phyloP scores from a whole-genome alignment of 768 basidiomycete species.

The Pholiota conissans region DNA sequence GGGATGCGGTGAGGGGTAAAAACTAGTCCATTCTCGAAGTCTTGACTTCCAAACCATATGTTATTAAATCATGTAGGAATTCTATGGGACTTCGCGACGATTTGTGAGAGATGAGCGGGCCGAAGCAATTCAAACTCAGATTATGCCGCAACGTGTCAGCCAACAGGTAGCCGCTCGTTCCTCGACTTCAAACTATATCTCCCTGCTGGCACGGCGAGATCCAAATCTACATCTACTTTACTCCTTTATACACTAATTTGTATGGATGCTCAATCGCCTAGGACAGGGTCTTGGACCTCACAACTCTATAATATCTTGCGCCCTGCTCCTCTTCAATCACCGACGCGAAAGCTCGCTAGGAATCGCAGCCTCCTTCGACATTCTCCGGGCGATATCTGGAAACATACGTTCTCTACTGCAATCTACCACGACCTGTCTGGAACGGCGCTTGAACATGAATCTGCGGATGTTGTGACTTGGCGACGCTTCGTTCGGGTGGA shows the following conservation, averaged over 20 bases:
- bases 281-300: constrained; percentile 16
- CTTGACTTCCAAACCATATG: no score
- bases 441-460: neutral
- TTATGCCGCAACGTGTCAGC: neutral
- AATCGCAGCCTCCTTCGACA: constrained; percentile 15
- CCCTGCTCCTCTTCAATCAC: constrained; percentile 11
- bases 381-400: constrained; percentile 23
- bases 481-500: constrained; percentile 28
- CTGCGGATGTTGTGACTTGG: constrained; percentile 1
- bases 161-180: neutral
- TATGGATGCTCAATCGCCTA: neutral
- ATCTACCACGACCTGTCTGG: constrained; percentile 24
- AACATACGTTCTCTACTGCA: constrained; percentile 19
- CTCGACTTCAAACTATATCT: neutral
- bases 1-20: constrained; percentile 17
- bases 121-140: no score
- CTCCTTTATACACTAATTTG: neutral
- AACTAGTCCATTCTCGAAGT: neutral
- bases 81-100: no score
- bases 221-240: neutral
- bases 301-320: constrained; percentile 16
- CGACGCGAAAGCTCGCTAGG: constrained; percentile 1
- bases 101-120: no score
- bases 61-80: no score
- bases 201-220: neutral